Base-by-base conservation (phyloP, 192 early-diverging fungal genomes). In the Coemansia sp. region DNA sequence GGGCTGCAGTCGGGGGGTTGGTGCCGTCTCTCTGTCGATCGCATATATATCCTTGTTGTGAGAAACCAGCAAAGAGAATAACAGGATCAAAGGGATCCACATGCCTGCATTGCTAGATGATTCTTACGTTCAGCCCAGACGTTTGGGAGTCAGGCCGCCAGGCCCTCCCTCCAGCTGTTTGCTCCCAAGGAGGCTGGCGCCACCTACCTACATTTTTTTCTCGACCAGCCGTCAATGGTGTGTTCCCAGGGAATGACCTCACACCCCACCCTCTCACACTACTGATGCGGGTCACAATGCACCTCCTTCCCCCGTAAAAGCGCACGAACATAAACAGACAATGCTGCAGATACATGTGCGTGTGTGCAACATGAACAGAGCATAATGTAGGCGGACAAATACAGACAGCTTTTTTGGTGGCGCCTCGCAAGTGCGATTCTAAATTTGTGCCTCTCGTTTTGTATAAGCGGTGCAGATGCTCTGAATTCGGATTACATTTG, bases 1-100 rank as follows among this genome's bases (percentile, higher is more conserved):
- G 26, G 51, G 51, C 51, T 55, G 51, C 51, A 55, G 51, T 28
- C 51, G 26, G 51, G 24, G 48, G 51, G 26, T 45, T n/a, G 43
- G 43, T 45, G 43, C 43, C 43, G n/a, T 45, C 18, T 45, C 43
- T 45, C 18, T 31, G 51, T 31, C 51, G 51, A 55, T 55, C 51
- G 28, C 51, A 28, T 11, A 16, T 28, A 55, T 28, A 28, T 55
- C 21, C 48, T 51, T 51, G 48, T 28, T 26, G 24, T 26, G 24
- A 11, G 4, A 26, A 28, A 23, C 21, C 2, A 16, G n/a, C 1
- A 45, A 45, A 10, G 26, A 45, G 20, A 31, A 31, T 31, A 31
- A 45, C 43, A 45, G 43, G 43, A 45, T 45, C 18, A 20, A 13
- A 20, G n/a, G 43, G 43, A 45, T 45, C 43, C 43, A 45, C 43